Evolutionary conservation across 257 asterid genomes (phyloP), one percentile per base, ranked within the genome.

Genomic region (Thymus quinquecostatus): DNA sequence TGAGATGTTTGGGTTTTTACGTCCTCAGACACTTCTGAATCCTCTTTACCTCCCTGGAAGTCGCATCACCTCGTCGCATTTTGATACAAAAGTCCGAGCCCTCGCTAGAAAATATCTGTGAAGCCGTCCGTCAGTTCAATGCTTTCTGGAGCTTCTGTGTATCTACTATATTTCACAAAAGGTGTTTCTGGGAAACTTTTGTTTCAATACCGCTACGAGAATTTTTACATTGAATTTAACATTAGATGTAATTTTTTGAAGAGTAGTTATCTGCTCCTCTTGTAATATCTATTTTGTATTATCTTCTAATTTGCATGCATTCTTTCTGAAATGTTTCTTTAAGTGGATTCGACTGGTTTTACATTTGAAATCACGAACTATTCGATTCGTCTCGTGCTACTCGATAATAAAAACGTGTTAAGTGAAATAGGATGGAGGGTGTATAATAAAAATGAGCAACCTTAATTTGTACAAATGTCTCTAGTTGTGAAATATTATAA

Each of bases 21-120:
- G 40, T 45, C 78, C 77, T 79, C 98, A 95, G 99, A 86, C 88
- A 66, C 95, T 95, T 82, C 94, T 89, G 72, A 95, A 92, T 78
- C 98, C 99, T 64, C 96, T 92, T 28, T 95, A 92, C 80, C 85
- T 92, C 40, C 96, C 99, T n/a, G 98, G 99, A 77, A 86, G 97
- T 56, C 96, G 98, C 40, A 74, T 95, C 78, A 80, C 96, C 47
- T 92, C 98, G 56, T 89, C 98, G 32, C 98, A 92, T 78, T 95
- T 95, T n/a, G 98, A 92, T 66, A 95, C 99, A 65, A 95, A 95
- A 86, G 96, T 95, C 40, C 80, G 98, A 73, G 96, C 98, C 66
- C 96, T 92, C 44, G 99, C 99, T 4, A 85, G 98, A 69, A 95
- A 87, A 73, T 90, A 95, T 72, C 79, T 95, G 60, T 92, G 84